Base-by-base conservation (phyloP, 768 basidiomycete genomes). In the Dioszegia aurantiaca region DNA sequence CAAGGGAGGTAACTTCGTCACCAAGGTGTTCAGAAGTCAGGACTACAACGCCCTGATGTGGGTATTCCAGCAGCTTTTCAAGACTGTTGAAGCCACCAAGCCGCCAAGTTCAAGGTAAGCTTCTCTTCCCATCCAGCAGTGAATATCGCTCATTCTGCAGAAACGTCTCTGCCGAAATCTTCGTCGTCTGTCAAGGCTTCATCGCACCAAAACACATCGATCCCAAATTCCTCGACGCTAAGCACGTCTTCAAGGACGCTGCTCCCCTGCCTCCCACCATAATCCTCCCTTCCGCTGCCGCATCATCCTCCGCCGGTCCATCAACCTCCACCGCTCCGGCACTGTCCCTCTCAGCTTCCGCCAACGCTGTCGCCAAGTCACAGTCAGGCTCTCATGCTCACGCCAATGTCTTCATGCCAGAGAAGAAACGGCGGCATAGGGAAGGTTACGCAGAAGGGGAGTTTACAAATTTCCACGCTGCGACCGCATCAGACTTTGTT, bases 131-230 rank as follows among this genome's bases (percentile, higher is more conserved):
- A 39, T 37, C 51, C 37, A 37, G n/a, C 19, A 4, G 19, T 37
- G 11, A 37, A 26, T 45, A 11, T 5, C 5, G 39, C 58, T 59
- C 44, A 30, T 27, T 23, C 16, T 0, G 0, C 64, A 93, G 93
- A 80, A 97, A 94, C 79, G 95, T 99, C 42, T 99, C 95, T 42
- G 95, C 95, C 12, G 95, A 99, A 78, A 99, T 99, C 73, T 99
- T 99, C 81, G 95, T 99, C 67, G 90, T 97, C 48, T 99, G 95
- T 77, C 87, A 87, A 56, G 90, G 89, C 58, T 99, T 90, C 79
- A 83, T 90, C 57, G 91, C 93, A 9, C 95, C 95, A 2, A 91
- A 89, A 77, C 83, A 87, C 67, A 94, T 99, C 68, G 95, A 99
- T 72, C 92, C 94, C 14, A 95, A 94, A 78, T 95, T 99, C 79